These are phyloP conservation scores for Aspergillus sp. DNA, from an alignment of 2,329 filamentous ascomycete genomes.

Conservation along the genomic window DNA sequence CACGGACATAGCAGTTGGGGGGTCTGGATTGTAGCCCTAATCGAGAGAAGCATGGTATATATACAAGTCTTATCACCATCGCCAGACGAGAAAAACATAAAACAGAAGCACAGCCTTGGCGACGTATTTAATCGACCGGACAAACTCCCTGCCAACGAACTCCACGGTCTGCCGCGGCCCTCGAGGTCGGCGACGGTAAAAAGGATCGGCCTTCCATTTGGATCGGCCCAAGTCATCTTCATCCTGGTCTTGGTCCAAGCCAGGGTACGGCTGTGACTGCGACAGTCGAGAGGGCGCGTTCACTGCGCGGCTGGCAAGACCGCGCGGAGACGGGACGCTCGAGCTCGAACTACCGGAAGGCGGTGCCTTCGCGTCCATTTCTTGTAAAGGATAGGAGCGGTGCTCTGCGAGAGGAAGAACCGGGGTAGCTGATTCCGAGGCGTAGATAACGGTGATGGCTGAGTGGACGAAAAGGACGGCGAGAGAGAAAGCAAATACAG, in stretches of 20 bases:
- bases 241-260: conserved; percentile 11
- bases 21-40: too few relatives aligned
- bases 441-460: conserved; percentile 18
- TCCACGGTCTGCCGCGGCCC: conserved; percentile 16
- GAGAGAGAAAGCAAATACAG: conserved; percentile 49
- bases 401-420: conserved; percentile 23
- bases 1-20: too few relatives aligned
- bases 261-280: conserved; percentile 12
- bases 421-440: conserved; percentile 9
- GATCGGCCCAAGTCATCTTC: conserved; percentile 13
- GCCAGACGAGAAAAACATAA: conserved; percentile 59
- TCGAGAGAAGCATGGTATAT: too few relatives aligned
- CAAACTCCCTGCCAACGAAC: conserved; percentile 51
- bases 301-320: conserved; percentile 20
- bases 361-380: conserved; percentile 13
- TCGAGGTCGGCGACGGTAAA: conserved; percentile 12
- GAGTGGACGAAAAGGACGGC: conserved; percentile 39
- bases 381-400: conserved; percentile 13
- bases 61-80: conserved; percentile 39
- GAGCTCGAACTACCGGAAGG: conserved; percentile 26
- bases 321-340: conserved; percentile 17
- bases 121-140: conserved; percentile 53
- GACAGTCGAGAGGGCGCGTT: conserved; percentile 13
- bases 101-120: conserved; percentile 53
- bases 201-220: conserved; percentile 18